phyloP scores from a whole-genome alignment of 345 rosid species.

The Rhodamnia argentea region DNA sequence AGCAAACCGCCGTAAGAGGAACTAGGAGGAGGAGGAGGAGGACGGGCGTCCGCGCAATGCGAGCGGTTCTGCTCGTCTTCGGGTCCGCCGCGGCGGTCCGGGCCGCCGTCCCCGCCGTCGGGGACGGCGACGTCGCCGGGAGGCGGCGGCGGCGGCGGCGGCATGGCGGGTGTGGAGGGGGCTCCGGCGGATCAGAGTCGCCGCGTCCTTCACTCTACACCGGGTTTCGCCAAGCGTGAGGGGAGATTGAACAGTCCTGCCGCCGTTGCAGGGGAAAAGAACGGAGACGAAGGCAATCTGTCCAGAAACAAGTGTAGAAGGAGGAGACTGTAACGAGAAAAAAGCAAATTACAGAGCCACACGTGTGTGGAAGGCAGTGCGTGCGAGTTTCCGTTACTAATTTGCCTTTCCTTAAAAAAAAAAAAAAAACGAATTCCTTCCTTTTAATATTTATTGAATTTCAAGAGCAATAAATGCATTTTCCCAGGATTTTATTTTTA shows the following conservation, averaged over 20 bases:
- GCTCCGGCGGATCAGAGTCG: neutral
- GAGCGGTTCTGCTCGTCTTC: conserved; percentile 11
- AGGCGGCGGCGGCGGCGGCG: conserved; percentile 1
- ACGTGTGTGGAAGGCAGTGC: neutral
- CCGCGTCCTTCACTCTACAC: neutral
- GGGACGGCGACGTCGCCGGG: conserved; percentile 8
- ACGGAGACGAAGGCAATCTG: neutral
- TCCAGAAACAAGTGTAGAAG: neutral
- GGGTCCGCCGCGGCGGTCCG: conserved; percentile 3
- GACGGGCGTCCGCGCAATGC: conserved; percentile 26
- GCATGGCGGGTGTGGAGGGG: neutral
- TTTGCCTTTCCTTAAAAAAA: neutral
- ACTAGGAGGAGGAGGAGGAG: conserved; percentile 11
- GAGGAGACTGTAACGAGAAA: neutral
- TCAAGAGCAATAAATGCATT: neutral
- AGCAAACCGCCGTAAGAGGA: neutral
- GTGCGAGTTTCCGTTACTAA: neutral
- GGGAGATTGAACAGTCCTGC: neutral
- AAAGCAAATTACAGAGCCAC: neutral
- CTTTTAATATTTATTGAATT: accelerated
- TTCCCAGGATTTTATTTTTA: neutral
- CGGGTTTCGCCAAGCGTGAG: neutral
- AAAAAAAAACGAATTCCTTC: no score
- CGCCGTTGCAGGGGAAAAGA: neutral
- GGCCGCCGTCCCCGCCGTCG: conserved; percentile 12